Conservation (phyloP, 129 eudicot genomes). For the Artemisia annua region DNA sequence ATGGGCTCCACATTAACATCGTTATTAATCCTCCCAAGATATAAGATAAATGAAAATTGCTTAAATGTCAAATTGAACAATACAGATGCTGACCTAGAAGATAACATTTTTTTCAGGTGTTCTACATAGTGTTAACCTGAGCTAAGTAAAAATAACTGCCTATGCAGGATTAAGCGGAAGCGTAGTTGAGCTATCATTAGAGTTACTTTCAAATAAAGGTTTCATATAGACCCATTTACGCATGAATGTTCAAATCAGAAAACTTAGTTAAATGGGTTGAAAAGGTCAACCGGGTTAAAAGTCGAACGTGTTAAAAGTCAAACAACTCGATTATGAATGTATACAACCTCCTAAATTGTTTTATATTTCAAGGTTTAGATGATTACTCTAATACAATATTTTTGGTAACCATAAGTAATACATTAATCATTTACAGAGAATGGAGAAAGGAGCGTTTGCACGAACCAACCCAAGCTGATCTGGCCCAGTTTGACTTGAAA, state of each 20-base stretch:
- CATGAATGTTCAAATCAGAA: background rate
- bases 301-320: background rate
- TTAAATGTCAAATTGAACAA: background rate
- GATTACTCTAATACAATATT: background rate
- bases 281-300: too few relatives aligned
- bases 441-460: background rate
- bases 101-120: background rate
- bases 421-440: background rate
- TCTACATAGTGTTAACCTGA: background rate
- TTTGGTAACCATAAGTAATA: background rate
- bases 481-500: background rate
- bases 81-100: background rate
- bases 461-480: background rate
- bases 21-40: background rate
- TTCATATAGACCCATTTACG: background rate
- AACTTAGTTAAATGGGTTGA: background rate
- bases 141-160: background rate
- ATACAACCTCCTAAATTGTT: background rate
- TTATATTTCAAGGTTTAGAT: background rate
- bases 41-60: background rate
- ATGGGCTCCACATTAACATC: background rate
- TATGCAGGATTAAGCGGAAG: background rate
- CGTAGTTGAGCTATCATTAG: background rate
- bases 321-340: background rate
- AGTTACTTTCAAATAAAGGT: too few relatives aligned